phyloP scores from a whole-genome alignment of 768 basidiomycete species.

The Psilocybe azurescens region DNA sequence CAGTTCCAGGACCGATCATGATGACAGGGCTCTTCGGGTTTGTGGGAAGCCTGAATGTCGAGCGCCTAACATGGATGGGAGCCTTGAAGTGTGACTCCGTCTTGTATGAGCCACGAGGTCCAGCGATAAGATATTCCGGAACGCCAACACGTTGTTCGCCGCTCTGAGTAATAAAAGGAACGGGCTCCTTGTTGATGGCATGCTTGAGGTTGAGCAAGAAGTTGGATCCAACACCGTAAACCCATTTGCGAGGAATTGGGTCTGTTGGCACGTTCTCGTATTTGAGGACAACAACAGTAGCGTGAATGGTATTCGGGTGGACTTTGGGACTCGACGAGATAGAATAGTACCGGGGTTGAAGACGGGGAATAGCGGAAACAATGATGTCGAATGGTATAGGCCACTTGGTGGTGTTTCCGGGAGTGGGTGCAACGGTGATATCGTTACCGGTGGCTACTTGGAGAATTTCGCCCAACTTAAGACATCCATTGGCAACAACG shows the following conservation, averaged over 20 bases:
- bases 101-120: slow-evolving; percentile 87
- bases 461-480: slow-evolving; percentile 93
- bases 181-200: slow-evolving; percentile 63
- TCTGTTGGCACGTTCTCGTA: slow-evolving; percentile 73
- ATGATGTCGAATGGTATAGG: slow-evolving; percentile 96
- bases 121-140: slow-evolving; percentile 86
- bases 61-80: slow-evolving; percentile 93
- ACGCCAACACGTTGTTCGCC: slow-evolving; percentile 45
- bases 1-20: slow-evolving; percentile 99
- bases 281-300: slow-evolving; percentile 94
- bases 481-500: slow-evolving; percentile 79
- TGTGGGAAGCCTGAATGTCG: slow-evolving; percentile 96
- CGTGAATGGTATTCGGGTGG: slow-evolving; percentile 87
- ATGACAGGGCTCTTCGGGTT: slow-evolving; percentile 98
- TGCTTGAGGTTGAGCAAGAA: slow-evolving; percentile 93
- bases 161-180: slow-evolving; percentile 43
- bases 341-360: slow-evolving; percentile 98
- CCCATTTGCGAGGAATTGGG: slow-evolving; percentile 62
- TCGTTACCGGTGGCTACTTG: slow-evolving; percentile 89
- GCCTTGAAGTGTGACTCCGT: slow-evolving; percentile 76
- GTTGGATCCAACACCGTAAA: slow-evolving; percentile 93
- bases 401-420: slow-evolving; percentile 86
- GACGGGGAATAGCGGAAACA: slow-evolving; percentile 89
- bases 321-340: slow-evolving; percentile 98
- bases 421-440: slow-evolving; percentile 55